Percentiles rank a stretch among this genome's conserved stretches.
phyloP scores from a whole-genome alignment of 2,329 filamentous ascomycete genomes.

The Fusarium coffeatum region DNA sequence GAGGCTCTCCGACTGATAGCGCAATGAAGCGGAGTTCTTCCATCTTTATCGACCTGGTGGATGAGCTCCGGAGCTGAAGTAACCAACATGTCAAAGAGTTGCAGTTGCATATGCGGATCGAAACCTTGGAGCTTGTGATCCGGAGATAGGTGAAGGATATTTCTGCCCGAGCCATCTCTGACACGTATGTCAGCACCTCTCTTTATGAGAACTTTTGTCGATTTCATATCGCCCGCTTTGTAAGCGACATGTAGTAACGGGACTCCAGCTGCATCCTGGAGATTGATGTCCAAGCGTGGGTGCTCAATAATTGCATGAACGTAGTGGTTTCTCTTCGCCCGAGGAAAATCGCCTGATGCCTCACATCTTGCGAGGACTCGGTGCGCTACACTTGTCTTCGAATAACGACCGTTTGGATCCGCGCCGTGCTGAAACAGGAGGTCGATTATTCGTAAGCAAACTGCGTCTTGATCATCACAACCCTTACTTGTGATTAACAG shows the following conservation, averaged over 20 bases:
- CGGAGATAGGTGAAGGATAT: neutral
- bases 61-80: neutral
- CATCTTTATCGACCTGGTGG: neutral
- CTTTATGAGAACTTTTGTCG: neutral
- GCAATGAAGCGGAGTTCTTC: neutral
- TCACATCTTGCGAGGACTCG: too few species aligned
- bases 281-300: neutral
- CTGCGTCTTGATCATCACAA: neutral
- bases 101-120: too few species aligned
- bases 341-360: too few species aligned
- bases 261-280: neutral
- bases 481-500: neutral
- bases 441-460: neutral
- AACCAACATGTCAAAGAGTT: accelerated
- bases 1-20: neutral
- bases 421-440: neutral
- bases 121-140: neutral
- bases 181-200: neutral
- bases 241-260: neutral
- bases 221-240: neutral
- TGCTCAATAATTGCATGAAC: neutral
- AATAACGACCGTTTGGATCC: neutral
- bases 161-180: neutral
- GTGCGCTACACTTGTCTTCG: neutral
- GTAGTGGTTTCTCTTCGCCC: neutral